Evolutionary conservation across 306 rosid species (phyloP).

Genomic region (Ormosia semicastrata): DNA sequence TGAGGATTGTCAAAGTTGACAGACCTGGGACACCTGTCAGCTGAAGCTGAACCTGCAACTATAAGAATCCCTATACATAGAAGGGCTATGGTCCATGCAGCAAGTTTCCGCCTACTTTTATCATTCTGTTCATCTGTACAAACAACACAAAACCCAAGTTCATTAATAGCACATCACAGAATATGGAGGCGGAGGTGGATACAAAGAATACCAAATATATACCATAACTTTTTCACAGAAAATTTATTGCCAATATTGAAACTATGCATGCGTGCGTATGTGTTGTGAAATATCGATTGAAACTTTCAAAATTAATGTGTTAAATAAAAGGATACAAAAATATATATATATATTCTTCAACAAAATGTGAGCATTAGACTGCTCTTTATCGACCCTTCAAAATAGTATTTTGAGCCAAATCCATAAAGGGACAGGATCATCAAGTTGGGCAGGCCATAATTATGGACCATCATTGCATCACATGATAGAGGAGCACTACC

Average conservation of each 20-base stretch:
- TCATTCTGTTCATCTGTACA: slow-evolving; percentile 43
- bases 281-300: background rate
- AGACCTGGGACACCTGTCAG: slow-evolving; percentile 55
- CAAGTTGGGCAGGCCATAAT: background rate
- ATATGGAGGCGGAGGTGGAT: slow-evolving; percentile 22
- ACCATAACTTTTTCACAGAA: background rate
- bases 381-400: slow-evolving; percentile 6
- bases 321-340: background rate
- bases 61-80: slow-evolving; percentile 58
- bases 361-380: background rate
- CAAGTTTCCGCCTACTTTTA: slow-evolving; percentile 59
- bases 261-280: background rate
- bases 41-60: slow-evolving; percentile 59
- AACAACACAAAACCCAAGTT: slow-evolving; percentile 20
- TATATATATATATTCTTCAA: background rate
- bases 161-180: slow-evolving; percentile 9
- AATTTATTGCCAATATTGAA: background rate
- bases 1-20: slow-evolving; percentile 13
- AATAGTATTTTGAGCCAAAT: background rate
- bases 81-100: slow-evolving; percentile 65
- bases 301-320: background rate
- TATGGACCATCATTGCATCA: background rate
- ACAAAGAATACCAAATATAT: background rate
- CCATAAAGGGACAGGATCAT: background rate
- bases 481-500: background rate